Evolutionary conservation across 345 rosid species (phyloP).

Genomic region (Clarkia xantiana): DNA sequence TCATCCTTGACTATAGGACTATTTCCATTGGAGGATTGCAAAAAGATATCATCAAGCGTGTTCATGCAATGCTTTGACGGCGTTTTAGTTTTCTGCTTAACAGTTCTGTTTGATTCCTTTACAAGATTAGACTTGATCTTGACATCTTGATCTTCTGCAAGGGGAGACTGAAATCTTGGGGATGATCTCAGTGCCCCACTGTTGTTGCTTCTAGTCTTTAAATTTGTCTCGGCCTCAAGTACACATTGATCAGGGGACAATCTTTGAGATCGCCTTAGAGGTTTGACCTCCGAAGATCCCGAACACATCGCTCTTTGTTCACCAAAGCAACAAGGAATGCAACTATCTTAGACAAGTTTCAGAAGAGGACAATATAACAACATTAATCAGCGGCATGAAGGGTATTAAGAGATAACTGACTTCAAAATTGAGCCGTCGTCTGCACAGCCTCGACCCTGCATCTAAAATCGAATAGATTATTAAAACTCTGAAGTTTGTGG

Average conservation of each 20-base stretch:
- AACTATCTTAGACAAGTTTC: neutral
- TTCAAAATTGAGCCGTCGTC: no score
- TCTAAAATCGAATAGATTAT: no score
- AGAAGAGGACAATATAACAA: neutral
- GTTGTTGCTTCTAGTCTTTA: no score
- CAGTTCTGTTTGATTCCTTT: neutral
- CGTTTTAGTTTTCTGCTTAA: no score
- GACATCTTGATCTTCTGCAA: neutral
- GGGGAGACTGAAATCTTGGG: constrained; percentile 9
- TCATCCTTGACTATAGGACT: constrained; percentile 8
- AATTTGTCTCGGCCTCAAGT: neutral
- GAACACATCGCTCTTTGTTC: constrained; percentile 3
- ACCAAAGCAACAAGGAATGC: neutral
- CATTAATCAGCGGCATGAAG: neutral
- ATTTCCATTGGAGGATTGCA: no score
- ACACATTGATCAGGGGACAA: constrained; percentile 10
- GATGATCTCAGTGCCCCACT: constrained; percentile 5
- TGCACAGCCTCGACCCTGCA: no score
- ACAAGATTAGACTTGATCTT: constrained; percentile 9
- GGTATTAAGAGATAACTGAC: no score
- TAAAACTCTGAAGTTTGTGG: no score
- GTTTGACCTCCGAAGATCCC: constrained; percentile 10
- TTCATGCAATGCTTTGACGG: no score
- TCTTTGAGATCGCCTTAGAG: constrained; percentile 16
- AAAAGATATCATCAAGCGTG: no score